Conservation (phyloP, 331 rosid species). For the Pyrus hybrid region DNA sequence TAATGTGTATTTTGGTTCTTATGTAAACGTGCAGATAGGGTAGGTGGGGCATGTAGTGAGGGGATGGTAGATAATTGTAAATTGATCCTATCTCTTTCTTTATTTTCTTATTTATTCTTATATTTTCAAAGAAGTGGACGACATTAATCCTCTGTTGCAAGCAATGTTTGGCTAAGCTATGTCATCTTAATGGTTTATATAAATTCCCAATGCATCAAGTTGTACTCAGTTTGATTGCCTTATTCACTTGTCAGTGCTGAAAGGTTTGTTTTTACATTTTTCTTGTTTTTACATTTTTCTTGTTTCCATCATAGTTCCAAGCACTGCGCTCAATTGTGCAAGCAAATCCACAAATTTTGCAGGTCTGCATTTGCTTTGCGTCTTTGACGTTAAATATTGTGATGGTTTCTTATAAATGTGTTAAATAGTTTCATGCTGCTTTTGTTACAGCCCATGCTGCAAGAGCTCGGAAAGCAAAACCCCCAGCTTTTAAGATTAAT, state of each 20-base stretch:
- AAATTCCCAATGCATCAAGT: neutral
- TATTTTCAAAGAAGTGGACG: neutral
- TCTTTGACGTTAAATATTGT: neutral
- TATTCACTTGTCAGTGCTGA: neutral
- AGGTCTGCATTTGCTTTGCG: constrained; percentile 29
- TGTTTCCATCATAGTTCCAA: constrained; percentile 43
- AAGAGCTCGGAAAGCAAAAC: constrained; percentile 91
- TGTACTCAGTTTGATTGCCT: neutral
- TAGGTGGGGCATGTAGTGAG: neutral
- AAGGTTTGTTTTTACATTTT: neutral
- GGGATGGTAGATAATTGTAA: neutral
- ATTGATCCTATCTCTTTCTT: neutral
- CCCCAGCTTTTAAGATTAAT: constrained; percentile 72
- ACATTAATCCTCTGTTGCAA: neutral
- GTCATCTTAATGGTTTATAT: neutral
- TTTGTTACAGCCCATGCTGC: constrained; percentile 82
- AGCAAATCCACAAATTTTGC: constrained; percentile 79
- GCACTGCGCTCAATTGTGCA: constrained; percentile 77
- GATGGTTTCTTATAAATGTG: constrained; percentile 1
- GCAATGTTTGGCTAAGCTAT: neutral
- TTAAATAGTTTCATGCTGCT: constrained; percentile 10
- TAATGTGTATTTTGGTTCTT: neutral
- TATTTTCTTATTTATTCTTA: neutral
- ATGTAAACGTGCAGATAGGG: neutral
- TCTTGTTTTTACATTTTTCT: neutral